Evolutionary conservation across 306 rosid genomes (phyloP), one percentile per base, ranked within the genome.

Genomic region (Prunus mongolica): DNA sequence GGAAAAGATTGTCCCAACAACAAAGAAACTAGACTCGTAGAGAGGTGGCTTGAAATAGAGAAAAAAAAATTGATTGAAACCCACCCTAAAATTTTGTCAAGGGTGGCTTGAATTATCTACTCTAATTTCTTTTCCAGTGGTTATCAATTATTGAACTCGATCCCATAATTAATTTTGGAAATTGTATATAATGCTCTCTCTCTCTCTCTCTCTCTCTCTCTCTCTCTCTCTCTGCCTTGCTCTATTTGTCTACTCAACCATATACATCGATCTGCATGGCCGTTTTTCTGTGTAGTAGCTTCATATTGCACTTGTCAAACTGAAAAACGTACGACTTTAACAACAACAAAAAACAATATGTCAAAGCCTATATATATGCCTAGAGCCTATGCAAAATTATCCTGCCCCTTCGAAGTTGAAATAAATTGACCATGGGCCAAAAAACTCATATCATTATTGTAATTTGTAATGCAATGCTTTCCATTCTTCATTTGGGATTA

Each of bases 1-100:
- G 96, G 91, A 87, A 93, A 81, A 84, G 84, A 74, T 77, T 52
- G 74, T 77, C 82, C 16, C 60, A 41, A 84, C 77, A 62, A 25
- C 73, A 65, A 28, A 73, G 38, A 68, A 68, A 65, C 64, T 57
- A 47, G 65, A 71, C 65, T 32, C 55, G 76, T 73, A 81, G 77
- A 80, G 47, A 0, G 71, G 80, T 75, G 70, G 72, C 44, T 13
- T 8, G 54, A 18, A 18, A 14, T 41, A 45, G 14, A 16, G 9
- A 38, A 50, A 13, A 20, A 20, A 20, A 12, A 12, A 45, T 32
- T 8, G 50, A 71, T 24, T 45, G 19, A 46, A 65, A 78, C 67
- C 68, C 65, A 81, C 84, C 83, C 79, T 51, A 15, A 74, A 82
- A 78, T 76, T 72, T 86, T 79, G 67, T 76, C 56, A 80, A 68